Evolutionary conservation across 352 stramenopile genomes (phyloP).

Genomic region (Sclerospora graminicola): DNA sequence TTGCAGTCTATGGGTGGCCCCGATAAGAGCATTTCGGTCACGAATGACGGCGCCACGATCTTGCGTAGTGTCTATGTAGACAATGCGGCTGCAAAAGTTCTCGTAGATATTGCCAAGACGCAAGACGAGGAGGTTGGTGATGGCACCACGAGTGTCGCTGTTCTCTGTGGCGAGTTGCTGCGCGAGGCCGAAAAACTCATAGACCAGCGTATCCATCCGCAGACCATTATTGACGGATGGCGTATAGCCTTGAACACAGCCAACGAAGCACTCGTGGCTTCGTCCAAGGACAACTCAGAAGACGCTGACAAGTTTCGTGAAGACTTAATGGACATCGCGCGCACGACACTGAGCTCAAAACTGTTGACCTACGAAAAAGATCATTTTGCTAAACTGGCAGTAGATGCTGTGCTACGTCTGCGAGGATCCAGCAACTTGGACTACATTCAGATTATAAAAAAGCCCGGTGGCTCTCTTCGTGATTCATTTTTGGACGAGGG

Average conservation of each 20-base stretch:
- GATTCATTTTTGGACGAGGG: constrained; percentile 98
- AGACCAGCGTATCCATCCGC: constrained; percentile 93
- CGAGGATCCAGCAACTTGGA: constrained; percentile 93
- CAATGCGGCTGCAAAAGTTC: constrained; percentile 97
- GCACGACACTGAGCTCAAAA: constrained; percentile 98
- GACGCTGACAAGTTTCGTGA: constrained; percentile 86
- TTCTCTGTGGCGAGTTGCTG: constrained; percentile 96
- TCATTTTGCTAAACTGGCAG: constrained; percentile 93
- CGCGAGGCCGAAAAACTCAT: constrained; percentile 95
- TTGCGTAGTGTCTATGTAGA: constrained; percentile 95
- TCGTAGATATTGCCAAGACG: constrained; percentile 98
- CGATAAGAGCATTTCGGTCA: constrained; percentile 90
- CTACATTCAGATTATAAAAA: constrained; percentile 99
- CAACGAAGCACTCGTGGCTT: constrained; percentile 83
- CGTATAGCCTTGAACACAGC: constrained; percentile 89
- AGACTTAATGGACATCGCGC: constrained; percentile 95
- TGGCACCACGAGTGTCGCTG: constrained; percentile 95
- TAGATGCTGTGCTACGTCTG: constrained; percentile 95
- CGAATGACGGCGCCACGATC: constrained; percentile 99
- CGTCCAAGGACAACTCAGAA: constrained; percentile 68
- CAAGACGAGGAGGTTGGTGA: constrained; percentile 99
- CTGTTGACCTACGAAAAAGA: constrained; percentile 97
- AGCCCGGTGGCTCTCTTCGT: constrained; percentile 90
- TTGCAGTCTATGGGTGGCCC: constrained; percentile 88
- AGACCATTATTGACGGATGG: constrained; percentile 98